Conservation (phyloP, 495 filamentous ascomycete genomes). For the Annulohypoxylon maeteangense region DNA sequence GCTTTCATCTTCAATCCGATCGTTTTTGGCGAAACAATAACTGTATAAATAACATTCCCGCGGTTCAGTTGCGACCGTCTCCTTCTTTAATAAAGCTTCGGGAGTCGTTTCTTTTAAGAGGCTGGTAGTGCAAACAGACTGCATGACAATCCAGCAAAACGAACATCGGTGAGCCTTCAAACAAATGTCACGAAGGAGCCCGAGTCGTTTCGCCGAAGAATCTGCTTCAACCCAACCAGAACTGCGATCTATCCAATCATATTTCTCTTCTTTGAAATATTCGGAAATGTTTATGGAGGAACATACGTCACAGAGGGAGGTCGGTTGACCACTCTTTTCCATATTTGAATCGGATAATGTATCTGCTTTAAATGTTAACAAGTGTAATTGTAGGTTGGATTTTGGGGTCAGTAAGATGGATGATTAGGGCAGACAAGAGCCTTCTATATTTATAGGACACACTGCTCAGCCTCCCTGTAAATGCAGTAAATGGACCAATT, state of each 20-base stretch:
- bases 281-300: neutral
- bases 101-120: neutral
- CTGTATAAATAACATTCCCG: neutral
- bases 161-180: neutral
- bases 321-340: neutral
- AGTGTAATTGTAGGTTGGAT: too few species aligned
- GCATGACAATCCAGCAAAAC: neutral
- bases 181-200: neutral
- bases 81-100: neutral
- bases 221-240: neutral
- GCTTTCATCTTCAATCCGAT: neutral
- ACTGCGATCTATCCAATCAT: neutral
- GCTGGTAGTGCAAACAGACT: neutral
- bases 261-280: neutral
- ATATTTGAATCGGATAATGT: neutral
- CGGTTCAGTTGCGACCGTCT: neutral
- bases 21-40: neutral
- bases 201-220: neutral
- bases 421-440: too few species aligned
- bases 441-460: neutral
- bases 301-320: neutral
- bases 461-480: too few species aligned
- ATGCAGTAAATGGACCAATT: too few species aligned
- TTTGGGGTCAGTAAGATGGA: too few species aligned
- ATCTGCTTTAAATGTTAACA: too few species aligned